A percentile compares a stretch with the other conserved stretches of the same genome.
Evolutionary conservation across 495 filamentous ascomycete species (phyloP).

Genomic region (Neurospora sp.): DNA sequence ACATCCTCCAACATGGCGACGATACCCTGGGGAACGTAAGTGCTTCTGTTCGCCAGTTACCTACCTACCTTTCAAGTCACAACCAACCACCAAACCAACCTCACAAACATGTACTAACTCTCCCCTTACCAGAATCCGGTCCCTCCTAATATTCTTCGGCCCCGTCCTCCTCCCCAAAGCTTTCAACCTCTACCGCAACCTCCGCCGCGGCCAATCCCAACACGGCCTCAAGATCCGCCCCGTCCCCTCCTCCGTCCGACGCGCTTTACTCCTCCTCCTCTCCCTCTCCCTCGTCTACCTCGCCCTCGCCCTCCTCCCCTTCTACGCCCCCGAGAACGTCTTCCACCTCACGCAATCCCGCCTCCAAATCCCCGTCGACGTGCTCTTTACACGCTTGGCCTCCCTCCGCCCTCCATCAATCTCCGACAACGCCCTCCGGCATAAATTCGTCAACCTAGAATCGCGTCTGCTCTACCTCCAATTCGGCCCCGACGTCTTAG

Average conservation of each 20-base stretch:
- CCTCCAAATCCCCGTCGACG: conserved; percentile 71
- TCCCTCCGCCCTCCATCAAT: conserved; percentile 53
- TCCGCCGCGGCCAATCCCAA: conserved; percentile 32
- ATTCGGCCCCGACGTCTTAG: conserved; percentile 62
- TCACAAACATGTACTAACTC: conserved; percentile 1
- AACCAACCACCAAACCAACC: not conserved
- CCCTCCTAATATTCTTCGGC: conserved; percentile 73
- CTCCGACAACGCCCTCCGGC: conserved; percentile 51
- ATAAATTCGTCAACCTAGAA: conserved; percentile 57
- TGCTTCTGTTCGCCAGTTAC: conserved; percentile 1
- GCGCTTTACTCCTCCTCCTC: conserved; percentile 50
- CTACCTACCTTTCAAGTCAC: not conserved
- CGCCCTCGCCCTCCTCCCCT: conserved; percentile 53
- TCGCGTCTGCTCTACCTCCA: conserved; percentile 72
- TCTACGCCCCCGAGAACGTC: conserved; percentile 67
- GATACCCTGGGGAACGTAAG: conserved; percentile 41
- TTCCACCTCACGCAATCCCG: conserved; percentile 70
- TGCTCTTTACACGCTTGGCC: conserved; percentile 72
- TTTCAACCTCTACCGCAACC: conserved; percentile 57
- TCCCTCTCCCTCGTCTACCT: conserved; percentile 44
- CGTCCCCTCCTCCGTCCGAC: conserved; percentile 29
- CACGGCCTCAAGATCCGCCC: conserved; percentile 50
- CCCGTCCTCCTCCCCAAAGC: conserved; percentile 71
- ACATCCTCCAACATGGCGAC: conserved; percentile 16
- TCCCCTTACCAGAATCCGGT: conserved; percentile 48